Conservation (phyloP, 768 basidiomycete genomes). For the Phaeotremella skinneri region DNA sequence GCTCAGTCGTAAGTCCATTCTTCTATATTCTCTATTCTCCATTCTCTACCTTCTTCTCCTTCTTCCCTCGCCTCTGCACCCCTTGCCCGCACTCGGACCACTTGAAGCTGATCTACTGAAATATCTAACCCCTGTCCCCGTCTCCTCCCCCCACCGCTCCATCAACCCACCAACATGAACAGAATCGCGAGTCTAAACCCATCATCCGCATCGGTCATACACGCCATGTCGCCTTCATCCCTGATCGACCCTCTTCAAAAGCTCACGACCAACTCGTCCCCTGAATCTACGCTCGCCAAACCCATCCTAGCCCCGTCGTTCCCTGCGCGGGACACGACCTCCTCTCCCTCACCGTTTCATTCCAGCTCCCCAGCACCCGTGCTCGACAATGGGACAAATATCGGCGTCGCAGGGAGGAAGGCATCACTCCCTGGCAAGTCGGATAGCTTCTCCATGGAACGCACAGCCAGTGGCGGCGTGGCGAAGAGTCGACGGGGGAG, state of each 20-base stretch:
- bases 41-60: background rate
- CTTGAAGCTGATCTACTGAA: too few relatives aligned
- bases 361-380: constrained; percentile 21
- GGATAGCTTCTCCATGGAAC: constrained; percentile 27
- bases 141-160: background rate
- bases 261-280: constrained; percentile 7
- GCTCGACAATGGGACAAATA: constrained; percentile 43
- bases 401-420: constrained; percentile 38
- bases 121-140: background rate
- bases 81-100: background rate
- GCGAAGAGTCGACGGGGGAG: constrained; percentile 44
- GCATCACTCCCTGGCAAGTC: constrained; percentile 17
- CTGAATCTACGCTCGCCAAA: background rate
- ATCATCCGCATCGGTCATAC: background rate
- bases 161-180: background rate
- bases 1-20: background rate
- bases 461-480: constrained; percentile 21
- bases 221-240: background rate
- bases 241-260: constrained; percentile 12
- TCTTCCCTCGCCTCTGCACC: background rate
- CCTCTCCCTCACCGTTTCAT: constrained; percentile 5
- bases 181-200: background rate
- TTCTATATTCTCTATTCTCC: background rate
- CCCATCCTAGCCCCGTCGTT: background rate
- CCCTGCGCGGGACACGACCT: constrained; percentile 15